These are phyloP conservation scores for Stevia rebaudiana DNA, from an alignment of 140 eudicot species.

Conservation along the genomic window DNA sequence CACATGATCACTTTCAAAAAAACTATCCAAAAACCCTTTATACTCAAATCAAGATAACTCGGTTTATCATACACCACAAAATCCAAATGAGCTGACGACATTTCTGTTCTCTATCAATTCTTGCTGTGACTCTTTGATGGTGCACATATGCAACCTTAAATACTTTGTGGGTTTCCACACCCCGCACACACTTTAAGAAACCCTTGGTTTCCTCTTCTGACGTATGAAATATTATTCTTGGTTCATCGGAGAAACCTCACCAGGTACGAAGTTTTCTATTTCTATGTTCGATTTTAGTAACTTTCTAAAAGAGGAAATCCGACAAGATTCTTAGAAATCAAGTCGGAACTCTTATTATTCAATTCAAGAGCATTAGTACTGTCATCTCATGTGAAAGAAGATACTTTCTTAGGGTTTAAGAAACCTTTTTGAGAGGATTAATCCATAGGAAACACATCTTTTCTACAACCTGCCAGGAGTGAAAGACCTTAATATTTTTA, in stretches of 20 bases:
- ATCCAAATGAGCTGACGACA: conserved; percentile 5
- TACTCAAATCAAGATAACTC: neutral
- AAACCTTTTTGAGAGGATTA: neutral
- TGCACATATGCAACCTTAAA: neutral
- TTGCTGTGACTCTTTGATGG: neutral
- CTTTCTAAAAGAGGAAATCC: neutral
- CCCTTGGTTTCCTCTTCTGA: neutral
- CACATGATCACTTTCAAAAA: neutral
- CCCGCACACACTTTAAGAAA: conserved; percentile 2
- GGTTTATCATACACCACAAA: neutral
- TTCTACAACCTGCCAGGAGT: too few species aligned
- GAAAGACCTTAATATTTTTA: too few species aligned
- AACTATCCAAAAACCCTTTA: neutral
- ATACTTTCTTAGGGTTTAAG: neutral
- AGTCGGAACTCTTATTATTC: neutral
- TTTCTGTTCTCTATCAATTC: neutral
- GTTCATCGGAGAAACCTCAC: neutral
- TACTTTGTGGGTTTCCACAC: conserved; percentile 2
- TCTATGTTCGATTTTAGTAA: neutral
- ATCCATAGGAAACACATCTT: neutral
- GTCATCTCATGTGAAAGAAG: neutral
- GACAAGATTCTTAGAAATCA: neutral
- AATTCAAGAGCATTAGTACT: neutral
- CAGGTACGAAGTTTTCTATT: neutral
- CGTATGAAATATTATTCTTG: conserved; percentile 7